A percentile compares a stretch with the other conserved stretches of the same genome.
Conservation (phyloP, 495 filamentous ascomycete species). For the Penicillium subrubescens region DNA sequence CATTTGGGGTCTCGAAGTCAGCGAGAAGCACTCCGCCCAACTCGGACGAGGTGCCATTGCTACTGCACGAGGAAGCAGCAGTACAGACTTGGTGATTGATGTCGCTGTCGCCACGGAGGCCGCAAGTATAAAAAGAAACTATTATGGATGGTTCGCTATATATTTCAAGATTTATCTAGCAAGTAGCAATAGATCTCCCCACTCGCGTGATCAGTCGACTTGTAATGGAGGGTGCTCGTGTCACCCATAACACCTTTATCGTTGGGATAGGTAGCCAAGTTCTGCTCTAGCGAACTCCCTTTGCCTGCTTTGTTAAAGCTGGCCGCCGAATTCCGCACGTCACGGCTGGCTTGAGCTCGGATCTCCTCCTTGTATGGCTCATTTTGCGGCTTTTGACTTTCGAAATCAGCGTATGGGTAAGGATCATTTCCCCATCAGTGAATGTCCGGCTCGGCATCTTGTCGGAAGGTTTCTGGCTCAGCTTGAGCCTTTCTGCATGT, state of each 20-base stretch:
- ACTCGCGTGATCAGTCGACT: background rate
- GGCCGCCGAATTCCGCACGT: slow-evolving; percentile 6
- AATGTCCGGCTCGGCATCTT: background rate
- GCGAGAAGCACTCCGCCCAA: background rate
- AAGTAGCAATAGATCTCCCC: too few relatives aligned
- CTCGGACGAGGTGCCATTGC: too few relatives aligned
- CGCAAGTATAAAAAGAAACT: too few relatives aligned
- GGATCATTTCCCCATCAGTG: background rate
- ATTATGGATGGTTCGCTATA: too few relatives aligned
- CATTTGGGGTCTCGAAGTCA: background rate
- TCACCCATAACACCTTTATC: background rate
- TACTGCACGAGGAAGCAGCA: background rate
- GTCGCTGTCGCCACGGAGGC: background rate
- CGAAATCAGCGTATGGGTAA: background rate
- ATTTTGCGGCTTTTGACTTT: slow-evolving; percentile 17
- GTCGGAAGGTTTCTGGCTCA: background rate
- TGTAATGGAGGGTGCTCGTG: background rate
- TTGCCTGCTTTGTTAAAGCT: background rate
- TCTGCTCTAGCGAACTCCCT: background rate
- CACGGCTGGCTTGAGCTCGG: slow-evolving; percentile 16
- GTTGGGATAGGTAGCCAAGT: background rate
- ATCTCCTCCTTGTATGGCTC: slow-evolving; percentile 5
- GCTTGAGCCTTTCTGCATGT: background rate
- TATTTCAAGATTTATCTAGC: too few relatives aligned
- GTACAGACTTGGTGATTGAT: too few relatives aligned